Percentiles rank a stretch among this genome's conserved stretches.
phyloP scores from a whole-genome alignment of 2,329 filamentous ascomycete genomes.

The Paecilomyces dactylethromorphus region DNA sequence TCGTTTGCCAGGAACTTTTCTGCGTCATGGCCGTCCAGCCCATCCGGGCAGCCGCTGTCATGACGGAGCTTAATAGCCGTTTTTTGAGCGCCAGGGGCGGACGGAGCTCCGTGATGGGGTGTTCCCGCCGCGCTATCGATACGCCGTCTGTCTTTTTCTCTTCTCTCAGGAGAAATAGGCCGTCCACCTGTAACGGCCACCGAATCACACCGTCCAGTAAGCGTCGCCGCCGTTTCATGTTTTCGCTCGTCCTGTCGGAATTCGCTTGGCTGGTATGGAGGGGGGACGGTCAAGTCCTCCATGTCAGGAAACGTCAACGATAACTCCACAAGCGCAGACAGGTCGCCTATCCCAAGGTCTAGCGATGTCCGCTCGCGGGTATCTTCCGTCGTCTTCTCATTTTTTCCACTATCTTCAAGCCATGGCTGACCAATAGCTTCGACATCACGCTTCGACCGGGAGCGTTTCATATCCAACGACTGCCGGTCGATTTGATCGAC shows the following conservation, averaged over 20 bases:
- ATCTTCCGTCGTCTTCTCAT: constrained; percentile 7
- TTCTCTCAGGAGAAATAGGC: not conserved
- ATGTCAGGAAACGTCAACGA: constrained; percentile 13
- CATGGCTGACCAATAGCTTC: constrained; percentile 32
- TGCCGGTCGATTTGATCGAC: constrained; percentile 9
- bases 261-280: constrained; percentile 1
- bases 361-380: not conserved
- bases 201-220: not conserved
- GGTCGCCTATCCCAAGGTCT: constrained; percentile 22
- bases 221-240: not conserved
- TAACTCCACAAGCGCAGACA: constrained; percentile 27
- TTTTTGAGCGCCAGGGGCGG: not conserved
- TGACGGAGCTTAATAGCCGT: not conserved
- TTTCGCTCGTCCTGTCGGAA: not conserved
- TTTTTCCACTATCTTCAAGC: constrained; percentile 22
- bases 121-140: not conserved
- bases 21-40: not conserved
- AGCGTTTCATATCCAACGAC: constrained; percentile 10
- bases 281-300: constrained; percentile 5
- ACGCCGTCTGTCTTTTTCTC: not conserved
- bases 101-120: not conserved
- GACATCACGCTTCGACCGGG: constrained; percentile 25
- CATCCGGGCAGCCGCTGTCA: not conserved
- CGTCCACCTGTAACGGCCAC: not conserved
- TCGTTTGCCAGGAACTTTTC: not conserved